phyloP scores from a whole-genome alignment of 2,329 filamentous ascomycete species.

The Talaromyces piceae region DNA sequence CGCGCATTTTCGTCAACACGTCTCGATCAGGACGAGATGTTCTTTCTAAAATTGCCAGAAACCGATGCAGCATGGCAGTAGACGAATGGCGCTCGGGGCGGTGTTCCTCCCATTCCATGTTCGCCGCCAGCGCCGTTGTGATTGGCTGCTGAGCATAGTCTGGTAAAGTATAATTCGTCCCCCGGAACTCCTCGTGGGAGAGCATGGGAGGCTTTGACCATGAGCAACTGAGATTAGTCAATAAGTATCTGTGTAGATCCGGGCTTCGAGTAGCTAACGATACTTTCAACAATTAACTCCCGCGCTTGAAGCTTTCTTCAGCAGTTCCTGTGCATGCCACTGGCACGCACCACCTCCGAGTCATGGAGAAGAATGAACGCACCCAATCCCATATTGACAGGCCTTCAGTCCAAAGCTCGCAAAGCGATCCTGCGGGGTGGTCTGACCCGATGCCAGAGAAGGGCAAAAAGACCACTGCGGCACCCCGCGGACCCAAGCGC shows the following conservation, averaged over 20 bases:
- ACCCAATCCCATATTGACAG: background rate
- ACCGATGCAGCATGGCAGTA: background rate
- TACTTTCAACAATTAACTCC: background rate
- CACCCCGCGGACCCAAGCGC: constrained; percentile 44
- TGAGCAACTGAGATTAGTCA: background rate
- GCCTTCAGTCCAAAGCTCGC: background rate
- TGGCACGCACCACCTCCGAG: background rate
- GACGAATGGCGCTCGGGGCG: background rate
- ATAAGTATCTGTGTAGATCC: background rate
- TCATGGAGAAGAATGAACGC: constrained; percentile 4
- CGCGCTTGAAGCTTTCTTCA: background rate
- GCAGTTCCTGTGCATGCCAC: background rate
- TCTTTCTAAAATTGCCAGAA: background rate
- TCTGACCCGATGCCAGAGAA: background rate
- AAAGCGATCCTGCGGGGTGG: constrained; percentile 1
- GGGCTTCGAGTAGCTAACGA: background rate
- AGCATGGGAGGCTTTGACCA: background rate
- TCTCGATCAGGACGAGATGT: background rate
- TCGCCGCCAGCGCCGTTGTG: background rate
- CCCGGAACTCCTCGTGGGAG: background rate
- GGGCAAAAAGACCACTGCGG: constrained; percentile 15
- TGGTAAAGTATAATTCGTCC: background rate
- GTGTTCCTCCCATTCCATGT: background rate
- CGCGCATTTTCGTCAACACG: background rate
- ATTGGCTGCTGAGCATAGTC: background rate